Evolutionary conservation across 2,329 filamentous ascomycete genomes (phyloP), one percentile per base, ranked within the genome.

Genomic region (Sordariomycetes sp.): DNA sequence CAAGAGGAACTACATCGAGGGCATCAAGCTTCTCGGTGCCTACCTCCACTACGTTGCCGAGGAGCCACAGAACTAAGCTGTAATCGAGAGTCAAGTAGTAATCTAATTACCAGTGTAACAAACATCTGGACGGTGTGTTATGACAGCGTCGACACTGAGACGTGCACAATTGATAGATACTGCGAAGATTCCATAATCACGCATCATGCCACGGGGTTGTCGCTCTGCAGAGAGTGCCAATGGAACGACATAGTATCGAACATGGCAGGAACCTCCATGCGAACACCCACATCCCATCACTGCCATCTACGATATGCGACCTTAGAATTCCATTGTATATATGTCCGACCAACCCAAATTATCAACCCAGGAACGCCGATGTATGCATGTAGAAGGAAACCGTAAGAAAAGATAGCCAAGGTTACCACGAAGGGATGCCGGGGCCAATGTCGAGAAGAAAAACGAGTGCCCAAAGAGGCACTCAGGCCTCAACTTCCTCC

Each of bases 1-100:
- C 72, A 90, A 88, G 80, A 84, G 82, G 68, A 99, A 99, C 75
- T 99, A 99, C 71, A 95, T 99, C 66, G 90, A 99, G 77, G 94
- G 94, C 54, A 96, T 89, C 65, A 99, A 99, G 82, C 74, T 99
- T 61, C 74, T 99, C 59, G 94, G 94, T 53, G 89, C 92, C 3
- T 99, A 99, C 70, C 75, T 99, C 68, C 92, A 97, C 74, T 96
- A 96, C 65, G 90, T 96, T 62, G 90, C 91, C 1, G 89, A 92
- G 69, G 94, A 99, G 79, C 84, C 89, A 45, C 84, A 69, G 61
- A 57, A 56, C 39, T 74, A 65, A 67, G 35, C 13, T 51, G 10
- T 45, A 45, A 15, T 17, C 39, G 39, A 45, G 25, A 10, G 28
- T 20, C 10, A 13, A 24, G 45, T 50, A 50, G 45, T 22, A 50